Evolutionary conservation across 2,329 filamentous ascomycete species (phyloP), one percentile per base, ranked within the genome.

Genomic region (Cephalotrichum gorgonifer): DNA sequence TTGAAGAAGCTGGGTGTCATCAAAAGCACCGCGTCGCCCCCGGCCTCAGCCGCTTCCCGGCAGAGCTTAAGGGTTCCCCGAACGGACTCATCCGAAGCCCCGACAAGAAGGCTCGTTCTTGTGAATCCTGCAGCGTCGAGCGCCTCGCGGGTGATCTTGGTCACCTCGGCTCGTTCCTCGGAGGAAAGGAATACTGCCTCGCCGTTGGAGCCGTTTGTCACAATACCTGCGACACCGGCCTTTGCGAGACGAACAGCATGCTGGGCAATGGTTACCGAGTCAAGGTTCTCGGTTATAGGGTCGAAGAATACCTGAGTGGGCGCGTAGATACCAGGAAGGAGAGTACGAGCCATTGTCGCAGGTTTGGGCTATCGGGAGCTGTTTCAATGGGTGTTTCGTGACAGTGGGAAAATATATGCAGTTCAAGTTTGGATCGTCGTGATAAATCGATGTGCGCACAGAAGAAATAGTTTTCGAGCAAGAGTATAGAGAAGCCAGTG

Each of bases 281-380:
- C 81, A 51, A 85, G 70, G 20, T 82, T 76, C 64, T 85, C 79
- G 44, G 44, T 53, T 20, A 35, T 43, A 41, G 75, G 67, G 9
- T 75, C 71, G 67, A 85, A 85, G 65, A 85, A 85, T 54, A 79
- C 84, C 71, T 83, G 79, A 38, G 79, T 83, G 25, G 81, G 81
- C 50, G 78, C 78, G 62, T 84, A 85, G 55, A 83, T 80, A 57
- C 81, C 80, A 43, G 78, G 72, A 43, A 75, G 73, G 44, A 84
- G 75, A 51, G 76, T 71, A 17, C 45, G 53, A 6, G 50, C 23
- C 54, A 56, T 57, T 25, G 25, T 8, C 6, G n/a, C 9, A 38
- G 20, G 33, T n/a, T n/a, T n/a, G n/a, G n/a, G n/a, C n/a, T n/a
- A n/a, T n/a, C n/a, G n/a, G n/a, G n/a, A n/a, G n/a, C n/a, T 54